phyloP scores from a whole-genome alignment of 2,329 filamentous ascomycete genomes.

The Aspergillus sp. region DNA sequence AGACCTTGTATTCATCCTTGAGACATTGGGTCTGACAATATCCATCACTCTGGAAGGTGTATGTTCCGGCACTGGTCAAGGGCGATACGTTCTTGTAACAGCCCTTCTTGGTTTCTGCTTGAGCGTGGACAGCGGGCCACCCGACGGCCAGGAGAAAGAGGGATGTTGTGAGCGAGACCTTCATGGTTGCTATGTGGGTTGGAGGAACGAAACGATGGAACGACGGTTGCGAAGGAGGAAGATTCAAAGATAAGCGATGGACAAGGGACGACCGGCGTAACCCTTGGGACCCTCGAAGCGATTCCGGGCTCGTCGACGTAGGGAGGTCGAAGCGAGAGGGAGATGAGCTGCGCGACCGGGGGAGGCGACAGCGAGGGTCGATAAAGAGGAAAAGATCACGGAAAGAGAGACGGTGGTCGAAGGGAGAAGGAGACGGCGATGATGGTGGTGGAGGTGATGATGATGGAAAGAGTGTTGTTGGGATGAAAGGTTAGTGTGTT shows the following conservation, averaged over 20 bases:
- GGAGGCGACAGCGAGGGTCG: neutral
- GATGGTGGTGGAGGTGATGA: constrained; percentile 4
- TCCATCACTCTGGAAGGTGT: constrained; percentile 53
- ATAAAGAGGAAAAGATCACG: neutral
- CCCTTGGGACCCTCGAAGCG: constrained; percentile 23
- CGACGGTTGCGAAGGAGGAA: constrained; percentile 11
- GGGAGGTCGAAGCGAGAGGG: neutral
- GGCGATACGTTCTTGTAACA: constrained; percentile 52
- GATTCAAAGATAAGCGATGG: constrained; percentile 16
- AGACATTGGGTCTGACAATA: constrained; percentile 55
- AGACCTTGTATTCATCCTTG: constrained; percentile 52
- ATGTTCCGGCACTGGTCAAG: constrained; percentile 46
- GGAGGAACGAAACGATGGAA: constrained; percentile 3
- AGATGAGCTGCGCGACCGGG: neutral
- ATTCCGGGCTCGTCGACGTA: neutral
- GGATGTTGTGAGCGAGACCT: constrained; percentile 20
- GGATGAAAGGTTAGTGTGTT: constrained; percentile 6
- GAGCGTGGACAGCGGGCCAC: constrained; percentile 18
- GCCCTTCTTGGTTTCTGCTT: constrained; percentile 34
- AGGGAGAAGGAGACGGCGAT: neutral
- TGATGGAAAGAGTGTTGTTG: constrained; percentile 8
- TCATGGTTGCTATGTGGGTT: constrained; percentile 19
- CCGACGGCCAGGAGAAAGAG: constrained; percentile 23
- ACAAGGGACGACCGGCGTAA: constrained; percentile 39
- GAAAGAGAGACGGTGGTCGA: neutral